phyloP scores from a whole-genome alignment of 2,329 filamentous ascomycete genomes.

The Emergomyces africanus region DNA sequence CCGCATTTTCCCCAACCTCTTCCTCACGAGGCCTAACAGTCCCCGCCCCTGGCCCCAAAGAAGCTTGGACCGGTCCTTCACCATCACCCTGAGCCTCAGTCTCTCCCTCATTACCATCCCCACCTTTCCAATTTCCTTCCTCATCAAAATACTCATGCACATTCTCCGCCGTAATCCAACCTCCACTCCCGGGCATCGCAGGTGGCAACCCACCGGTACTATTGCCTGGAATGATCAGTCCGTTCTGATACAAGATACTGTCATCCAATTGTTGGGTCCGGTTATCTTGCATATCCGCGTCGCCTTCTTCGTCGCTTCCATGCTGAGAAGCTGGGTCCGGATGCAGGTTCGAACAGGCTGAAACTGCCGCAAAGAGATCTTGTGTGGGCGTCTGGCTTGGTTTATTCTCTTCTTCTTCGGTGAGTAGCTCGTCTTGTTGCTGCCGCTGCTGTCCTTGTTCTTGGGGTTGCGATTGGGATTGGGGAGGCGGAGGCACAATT shows the following conservation, averaged over 20 bases:
- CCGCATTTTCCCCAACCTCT: slow-evolving; percentile 25
- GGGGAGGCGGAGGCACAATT: slow-evolving; percentile 24
- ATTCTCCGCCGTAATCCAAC: slow-evolving; percentile 73
- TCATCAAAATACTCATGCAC: slow-evolving; percentile 71
- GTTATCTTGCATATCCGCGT: slow-evolving; percentile 14
- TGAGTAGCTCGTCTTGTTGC: slow-evolving; percentile 1
- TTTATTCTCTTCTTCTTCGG: slow-evolving; percentile 14
- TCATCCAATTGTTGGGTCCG: slow-evolving; percentile 3
- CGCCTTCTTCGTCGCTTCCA: slow-evolving; percentile 24
- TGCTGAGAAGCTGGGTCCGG: slow-evolving; percentile 30
- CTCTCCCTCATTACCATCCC: slow-evolving; percentile 48
- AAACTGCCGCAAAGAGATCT: slow-evolving; percentile 33
- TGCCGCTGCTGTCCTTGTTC: slow-evolving; percentile 3
- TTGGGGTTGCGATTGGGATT: slow-evolving; percentile 3
- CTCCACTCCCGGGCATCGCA: slow-evolving; percentile 36
- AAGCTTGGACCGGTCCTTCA: slow-evolving; percentile 46
- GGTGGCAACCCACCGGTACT: slow-evolving; percentile 31
- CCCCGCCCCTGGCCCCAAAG: slow-evolving; percentile 27
- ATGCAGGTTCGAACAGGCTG: slow-evolving; percentile 37
- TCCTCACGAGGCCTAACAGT: slow-evolving; percentile 27
- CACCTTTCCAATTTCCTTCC: slow-evolving; percentile 66
- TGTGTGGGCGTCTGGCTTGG: slow-evolving; percentile 27
- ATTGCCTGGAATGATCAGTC: slow-evolving; percentile 24
- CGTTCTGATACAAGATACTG: slow-evolving; percentile 23
- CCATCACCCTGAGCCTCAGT: slow-evolving; percentile 45